phyloP scores from a whole-genome alignment of 164 flowering plant species.

The Magnolia sinica region DNA sequence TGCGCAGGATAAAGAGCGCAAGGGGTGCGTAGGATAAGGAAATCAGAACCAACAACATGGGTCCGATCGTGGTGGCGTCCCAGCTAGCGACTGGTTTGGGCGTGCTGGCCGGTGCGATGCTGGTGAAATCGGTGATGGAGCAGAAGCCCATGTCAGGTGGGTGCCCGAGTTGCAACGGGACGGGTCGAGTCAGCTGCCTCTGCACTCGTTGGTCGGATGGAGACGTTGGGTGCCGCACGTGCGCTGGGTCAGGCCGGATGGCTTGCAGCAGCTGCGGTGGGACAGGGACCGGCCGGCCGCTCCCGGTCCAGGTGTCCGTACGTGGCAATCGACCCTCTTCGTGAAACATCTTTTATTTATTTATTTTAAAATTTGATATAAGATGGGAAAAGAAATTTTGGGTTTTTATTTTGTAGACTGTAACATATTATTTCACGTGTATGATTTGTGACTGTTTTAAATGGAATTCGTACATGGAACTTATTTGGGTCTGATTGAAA shows the following conservation, averaged over 20 bases:
- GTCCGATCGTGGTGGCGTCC: slow-evolving; percentile 54
- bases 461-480: too few relatives aligned
- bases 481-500: too few relatives aligned
- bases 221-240: slow-evolving; percentile 80
- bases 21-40: neutral
- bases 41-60: slow-evolving; percentile 29
- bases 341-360: too few relatives aligned
- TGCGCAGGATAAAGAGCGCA: neutral
- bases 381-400: too few relatives aligned
- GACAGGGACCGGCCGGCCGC: slow-evolving; percentile 83
- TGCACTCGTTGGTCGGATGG: slow-evolving; percentile 94
- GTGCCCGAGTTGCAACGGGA: slow-evolving; percentile 82
- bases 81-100: slow-evolving; percentile 87
- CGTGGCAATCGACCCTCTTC: slow-evolving; percentile 26
- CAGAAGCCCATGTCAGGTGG: slow-evolving; percentile 78
- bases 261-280: slow-evolving; percentile 89
- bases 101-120: slow-evolving; percentile 77
- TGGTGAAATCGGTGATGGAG: slow-evolving; percentile 76
- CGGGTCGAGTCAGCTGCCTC: slow-evolving; percentile 73
- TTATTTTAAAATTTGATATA: too few relatives aligned
- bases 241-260: slow-evolving; percentile 87
- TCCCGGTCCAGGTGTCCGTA: slow-evolving; percentile 65
- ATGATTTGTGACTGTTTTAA: too few relatives aligned
- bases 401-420: too few relatives aligned
- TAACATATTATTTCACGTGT: too few relatives aligned